Base-by-base conservation (phyloP, 805 yeast genomes). In the Saccharomycopsis oosterbeekiorum region DNA sequence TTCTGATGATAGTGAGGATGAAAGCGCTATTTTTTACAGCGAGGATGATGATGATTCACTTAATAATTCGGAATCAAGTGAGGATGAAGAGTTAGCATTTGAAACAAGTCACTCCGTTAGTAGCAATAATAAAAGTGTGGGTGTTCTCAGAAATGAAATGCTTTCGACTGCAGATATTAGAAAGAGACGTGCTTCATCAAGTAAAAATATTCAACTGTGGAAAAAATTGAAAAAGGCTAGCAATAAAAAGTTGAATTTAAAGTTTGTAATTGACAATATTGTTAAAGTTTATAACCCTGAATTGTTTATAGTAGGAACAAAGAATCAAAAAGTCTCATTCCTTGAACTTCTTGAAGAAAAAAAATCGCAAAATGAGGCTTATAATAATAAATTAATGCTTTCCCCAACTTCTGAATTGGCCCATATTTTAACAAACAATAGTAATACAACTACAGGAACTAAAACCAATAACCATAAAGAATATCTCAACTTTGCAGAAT, bases 291-390 rank as follows among this genome's bases (percentile, higher is more conserved):
- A 64, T 56, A 29, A 24, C 14, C 66, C 66, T 12, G 47, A 56
- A 19, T 26, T 62, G 5, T 53, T 64, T 57, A 62, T 64, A 37
- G 56, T 64, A 50, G 66, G 66, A 1, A 56, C 63, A 19, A 64
- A 64, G 40, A 34, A 51, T 19, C 50, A 40, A n/a, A 51, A 54
- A 14, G 50, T 40, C 2, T 47, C 53, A 47, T 47, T 47, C 12
- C 2, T 47, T 11, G 53, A 47, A 17, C 53, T 47, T 47, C 36
- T 47, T 17, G 15, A 47, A 47, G 53, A 34, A 29, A 54, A 26
- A 40, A n/a, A 1, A 17, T 57, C 21, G 2, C 29, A 21, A 17
- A 39, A 37, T 11, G 40, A 26, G 29, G 15, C 19, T n/a, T n/a
- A 8, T 17, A 57, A 57, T 36, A 36, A n/a, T 24, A 56, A 37